Evolutionary conservation across 2,329 filamentous ascomycete genomes (phyloP), one percentile per base, ranked within the genome.

Genomic region (Sclerotinia nivalis): DNA sequence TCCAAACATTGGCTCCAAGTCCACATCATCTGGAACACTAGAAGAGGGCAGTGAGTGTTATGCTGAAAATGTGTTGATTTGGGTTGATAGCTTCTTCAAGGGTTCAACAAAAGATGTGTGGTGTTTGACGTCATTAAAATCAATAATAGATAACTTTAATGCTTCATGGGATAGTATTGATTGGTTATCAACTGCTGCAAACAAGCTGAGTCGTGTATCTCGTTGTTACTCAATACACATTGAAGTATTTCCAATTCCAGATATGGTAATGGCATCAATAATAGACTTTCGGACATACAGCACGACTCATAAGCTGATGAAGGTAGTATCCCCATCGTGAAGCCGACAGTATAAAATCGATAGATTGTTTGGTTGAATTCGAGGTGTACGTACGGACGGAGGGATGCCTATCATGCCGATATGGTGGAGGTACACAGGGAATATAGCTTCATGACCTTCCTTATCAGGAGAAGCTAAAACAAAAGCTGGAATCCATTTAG

Each of bases 81-180:
- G 47, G 37, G 13, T 28, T 52, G 40, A 65, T 54, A 56, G 20
- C 22, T 20, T 65, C 37, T 34, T 65, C 37, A 43, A 52, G 58
- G 22, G 13, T 49, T n/a, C 20, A 55, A 64, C 58, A 4, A 28
- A 55, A 56, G 34, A 43, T 12, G 49, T 31, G 34, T 37, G 28
- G n/a, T 69, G 37, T 55, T 69, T 59, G 58, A 69, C 67, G 67
- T 69, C 58, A 69, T 55, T 34, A 2, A n/a, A 31, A 25, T 50
- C 43, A 45, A 61, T 69, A 12, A 55, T 55, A 62, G 45, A 34
- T 40, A 15, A 9, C 8, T 40, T 25, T 18, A 61, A 25, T 52
- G 10, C 37, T 60, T 31, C 43, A 50, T 40, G 15, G 28, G 55
- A 22, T 50, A 60, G 20, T 5, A 15, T 47, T 37, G 31, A 50